Base-by-base conservation (phyloP, 495 filamentous ascomycete genomes). In the Choiromyces venosus region DNA sequence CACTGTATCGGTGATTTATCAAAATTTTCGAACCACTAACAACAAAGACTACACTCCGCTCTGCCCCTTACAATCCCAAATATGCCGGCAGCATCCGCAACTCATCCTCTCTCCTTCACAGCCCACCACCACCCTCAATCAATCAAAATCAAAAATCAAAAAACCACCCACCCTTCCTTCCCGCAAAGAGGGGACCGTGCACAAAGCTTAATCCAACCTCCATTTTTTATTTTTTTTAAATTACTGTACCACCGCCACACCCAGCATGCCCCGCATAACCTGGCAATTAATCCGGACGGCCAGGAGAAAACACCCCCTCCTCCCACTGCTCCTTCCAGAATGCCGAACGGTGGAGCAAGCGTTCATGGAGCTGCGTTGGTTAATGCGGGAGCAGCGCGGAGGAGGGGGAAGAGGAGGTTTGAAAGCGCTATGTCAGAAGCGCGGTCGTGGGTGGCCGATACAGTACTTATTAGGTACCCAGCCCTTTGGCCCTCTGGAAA, bases 401-500 rank as follows among this genome's bases (percentile, higher is more conserved):
- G 56, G 21, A 64, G 21, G 73, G 29, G 9, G 38, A 35, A n/a
- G 38, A 66, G 25, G 37, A 36, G 66, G 35, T 61, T 80, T 91
- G 0, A 79, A 79, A 40, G 75, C 81, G 1, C 85, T 91, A 71
- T 92, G 89, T 71, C 71, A 80, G 18, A 79, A 86, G 44, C 86
- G 95, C 52, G 85, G 87, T 3, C 82, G 74, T 37, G 93, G 93
- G 1, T 83, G 86, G 46, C 95, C 95, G 0, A 83, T 99, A 9
- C 95, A 98, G 80, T 99, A 97, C 79, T 87, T 97, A 16, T 85
- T 99, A 4, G 93, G 93, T 0, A 88, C 89, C 21, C 94, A 98
- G 79, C 94, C 91, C 18, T 97, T 99, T 80, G 94, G 93, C 0
- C 84, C 89, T 3, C 82, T 97, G 18, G 89, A 94, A 56, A 91